These are phyloP conservation scores for Pseudopyricularia javanii DNA, from an alignment of 2,329 filamentous ascomycete genomes.

Conservation along the genomic window DNA sequence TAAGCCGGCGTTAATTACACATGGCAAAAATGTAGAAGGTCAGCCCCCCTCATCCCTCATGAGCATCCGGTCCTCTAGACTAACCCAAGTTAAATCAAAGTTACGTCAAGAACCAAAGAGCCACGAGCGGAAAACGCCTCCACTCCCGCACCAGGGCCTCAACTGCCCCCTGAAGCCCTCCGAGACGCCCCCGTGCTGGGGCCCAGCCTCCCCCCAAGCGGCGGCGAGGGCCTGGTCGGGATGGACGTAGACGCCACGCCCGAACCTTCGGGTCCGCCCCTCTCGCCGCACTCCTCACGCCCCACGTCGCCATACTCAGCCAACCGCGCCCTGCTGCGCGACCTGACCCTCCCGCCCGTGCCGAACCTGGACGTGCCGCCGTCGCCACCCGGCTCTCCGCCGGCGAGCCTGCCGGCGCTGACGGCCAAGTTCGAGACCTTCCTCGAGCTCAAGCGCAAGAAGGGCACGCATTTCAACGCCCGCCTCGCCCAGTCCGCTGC, in stretches of 20 bases:
- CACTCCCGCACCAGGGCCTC: background rate
- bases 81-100: background rate
- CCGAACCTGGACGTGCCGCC: conserved; percentile 65
- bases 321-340: conserved; percentile 50
- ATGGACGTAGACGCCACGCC: background rate
- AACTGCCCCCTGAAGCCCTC: background rate
- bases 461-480: conserved; percentile 67
- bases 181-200: conserved; percentile 4
- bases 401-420: conserved; percentile 23
- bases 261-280: background rate
- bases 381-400: conserved; percentile 54
- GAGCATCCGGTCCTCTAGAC: too few relatives aligned
- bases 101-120: background rate
- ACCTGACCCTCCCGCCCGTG: conserved; percentile 60
- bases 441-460: conserved; percentile 57
- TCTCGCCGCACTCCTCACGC: conserved; percentile 3
- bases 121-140: background rate
- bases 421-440: conserved; percentile 63
- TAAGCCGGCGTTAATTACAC: too few relatives aligned
- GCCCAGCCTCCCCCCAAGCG: conserved; percentile 7
- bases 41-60: too few relatives aligned
- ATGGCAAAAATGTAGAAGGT: too few relatives aligned
- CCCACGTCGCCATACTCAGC: conserved; percentile 54
- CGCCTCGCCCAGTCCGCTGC: conserved; percentile 55
- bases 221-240: background rate